phyloP scores from a whole-genome alignment of 352 stramenopile species.

The Pythium periplocum region DNA sequence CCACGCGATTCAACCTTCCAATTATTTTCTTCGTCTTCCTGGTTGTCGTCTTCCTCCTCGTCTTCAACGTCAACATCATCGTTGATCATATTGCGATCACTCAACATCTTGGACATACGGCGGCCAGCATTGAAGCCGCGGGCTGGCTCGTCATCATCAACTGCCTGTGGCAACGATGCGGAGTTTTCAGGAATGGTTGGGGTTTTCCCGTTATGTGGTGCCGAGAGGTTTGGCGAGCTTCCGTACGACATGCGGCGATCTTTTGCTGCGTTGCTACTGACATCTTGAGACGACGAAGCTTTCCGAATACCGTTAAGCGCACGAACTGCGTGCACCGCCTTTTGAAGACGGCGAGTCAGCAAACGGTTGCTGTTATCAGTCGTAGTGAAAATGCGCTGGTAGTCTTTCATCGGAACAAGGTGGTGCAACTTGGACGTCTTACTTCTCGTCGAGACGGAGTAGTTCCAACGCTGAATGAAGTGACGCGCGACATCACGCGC shows the following conservation, averaged over 20 bases:
- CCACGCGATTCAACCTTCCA: conserved; percentile 28
- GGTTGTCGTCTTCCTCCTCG: conserved; percentile 20
- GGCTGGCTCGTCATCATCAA: background rate
- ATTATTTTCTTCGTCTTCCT: conserved; percentile 18
- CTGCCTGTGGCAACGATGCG: no score
- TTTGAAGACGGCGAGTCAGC: conserved; percentile 52
- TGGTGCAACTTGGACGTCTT: conserved; percentile 73
- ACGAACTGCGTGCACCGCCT: conserved; percentile 57
- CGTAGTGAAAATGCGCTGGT: conserved; percentile 26
- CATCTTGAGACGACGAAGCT: background rate
- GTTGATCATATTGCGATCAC: background rate
- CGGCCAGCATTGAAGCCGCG: conserved; percentile 19
- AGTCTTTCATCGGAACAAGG: conserved; percentile 75
- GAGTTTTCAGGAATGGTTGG: background rate
- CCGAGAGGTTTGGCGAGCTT: conserved; percentile 15
- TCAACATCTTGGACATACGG: conserved; percentile 13
- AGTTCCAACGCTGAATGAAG: conserved; percentile 88
- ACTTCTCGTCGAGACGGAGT: conserved; percentile 73
- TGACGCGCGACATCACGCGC: conserved; percentile 78
- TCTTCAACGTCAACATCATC: conserved; percentile 9
- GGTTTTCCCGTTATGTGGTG: background rate
- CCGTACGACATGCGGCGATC: conserved; percentile 9
- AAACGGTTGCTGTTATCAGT: conserved; percentile 31
- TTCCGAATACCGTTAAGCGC: conserved; percentile 33
- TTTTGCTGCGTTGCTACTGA: background rate